phyloP scores from a whole-genome alignment of 2,329 filamentous ascomycete genomes.

The Xylaria digitata region DNA sequence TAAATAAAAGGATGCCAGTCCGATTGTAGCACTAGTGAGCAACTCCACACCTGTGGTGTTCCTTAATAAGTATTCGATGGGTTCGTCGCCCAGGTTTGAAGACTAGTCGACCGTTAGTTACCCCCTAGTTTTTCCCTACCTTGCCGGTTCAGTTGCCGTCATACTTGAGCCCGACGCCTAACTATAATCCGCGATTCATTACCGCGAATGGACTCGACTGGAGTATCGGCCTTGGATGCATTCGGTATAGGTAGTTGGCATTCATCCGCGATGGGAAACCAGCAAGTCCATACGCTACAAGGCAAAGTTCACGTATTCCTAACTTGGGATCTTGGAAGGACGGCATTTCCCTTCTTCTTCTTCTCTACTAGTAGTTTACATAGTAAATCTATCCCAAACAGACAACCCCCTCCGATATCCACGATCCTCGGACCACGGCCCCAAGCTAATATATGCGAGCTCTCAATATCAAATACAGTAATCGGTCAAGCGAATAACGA shows the following conservation, averaged over 20 bases:
- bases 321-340: constrained; percentile 11
- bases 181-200: constrained; percentile 18
- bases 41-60: constrained; percentile 11
- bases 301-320: not conserved
- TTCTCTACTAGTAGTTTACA: not conserved
- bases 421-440: constrained; percentile 20
- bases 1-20: not conserved
- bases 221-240: constrained; percentile 15
- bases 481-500: constrained; percentile 26
- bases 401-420: constrained; percentile 7
- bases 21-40: constrained; percentile 6
- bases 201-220: constrained; percentile 6
- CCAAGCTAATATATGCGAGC: constrained; percentile 16
- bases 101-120: not conserved
- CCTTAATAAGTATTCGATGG: constrained; percentile 17
- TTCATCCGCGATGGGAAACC: constrained; percentile 9
- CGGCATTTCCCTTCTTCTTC: constrained; percentile 21
- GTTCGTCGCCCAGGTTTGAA: constrained; percentile 12
- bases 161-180: constrained; percentile 2
- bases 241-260: not conserved
- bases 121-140: constrained; percentile 1
- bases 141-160: constrained; percentile 4
- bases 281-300: constrained; percentile 1
- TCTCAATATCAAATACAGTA: constrained; percentile 35
- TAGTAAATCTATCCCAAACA: constrained; percentile 13